These are phyloP conservation scores for Colletotrichum sp. DNA, from an alignment of 2,329 filamentous ascomycete species.

Conservation along the genomic window DNA sequence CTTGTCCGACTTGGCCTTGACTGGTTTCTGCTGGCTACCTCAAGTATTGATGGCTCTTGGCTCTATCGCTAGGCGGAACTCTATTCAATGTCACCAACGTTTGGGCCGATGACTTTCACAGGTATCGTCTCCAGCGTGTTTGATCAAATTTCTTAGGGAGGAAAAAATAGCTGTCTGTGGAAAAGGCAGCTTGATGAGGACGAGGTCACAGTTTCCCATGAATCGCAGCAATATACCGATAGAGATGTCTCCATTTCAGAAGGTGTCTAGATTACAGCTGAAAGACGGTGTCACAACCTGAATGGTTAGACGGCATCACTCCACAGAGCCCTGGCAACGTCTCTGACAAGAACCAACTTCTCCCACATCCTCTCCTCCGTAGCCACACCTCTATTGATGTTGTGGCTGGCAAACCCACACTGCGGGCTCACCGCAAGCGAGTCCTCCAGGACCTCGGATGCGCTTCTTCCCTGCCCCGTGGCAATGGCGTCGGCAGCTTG, in stretches of 20 bases:
- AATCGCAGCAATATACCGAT: background rate
- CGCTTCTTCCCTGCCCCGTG: conserved; percentile 66
- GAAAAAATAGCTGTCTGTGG: background rate
- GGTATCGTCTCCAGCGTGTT: background rate
- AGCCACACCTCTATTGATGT: conserved; percentile 71
- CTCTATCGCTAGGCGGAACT: background rate
- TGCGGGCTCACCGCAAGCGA: conserved; percentile 72
- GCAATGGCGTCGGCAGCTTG: conserved; percentile 72
- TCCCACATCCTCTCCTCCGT: conserved; percentile 73
- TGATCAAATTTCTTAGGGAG: background rate
- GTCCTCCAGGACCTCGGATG: conserved; percentile 70
- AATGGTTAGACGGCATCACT: conserved; percentile 25
- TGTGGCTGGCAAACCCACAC: conserved; percentile 76
- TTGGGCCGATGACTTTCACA: background rate
- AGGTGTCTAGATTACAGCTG: background rate
- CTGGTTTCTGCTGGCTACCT: background rate
- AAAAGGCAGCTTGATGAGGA: background rate
- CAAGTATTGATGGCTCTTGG: background rate
- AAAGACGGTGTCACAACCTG: background rate
- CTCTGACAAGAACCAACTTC: conserved; percentile 73
- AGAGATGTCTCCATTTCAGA: background rate
- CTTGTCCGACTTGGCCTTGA: background rate
- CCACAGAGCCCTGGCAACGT: conserved; percentile 78
- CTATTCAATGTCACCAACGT: background rate
- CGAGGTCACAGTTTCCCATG: background rate